Evolutionary conservation across 345 rosid genomes (phyloP).

Genomic region (Eucalyptus coolabah): DNA sequence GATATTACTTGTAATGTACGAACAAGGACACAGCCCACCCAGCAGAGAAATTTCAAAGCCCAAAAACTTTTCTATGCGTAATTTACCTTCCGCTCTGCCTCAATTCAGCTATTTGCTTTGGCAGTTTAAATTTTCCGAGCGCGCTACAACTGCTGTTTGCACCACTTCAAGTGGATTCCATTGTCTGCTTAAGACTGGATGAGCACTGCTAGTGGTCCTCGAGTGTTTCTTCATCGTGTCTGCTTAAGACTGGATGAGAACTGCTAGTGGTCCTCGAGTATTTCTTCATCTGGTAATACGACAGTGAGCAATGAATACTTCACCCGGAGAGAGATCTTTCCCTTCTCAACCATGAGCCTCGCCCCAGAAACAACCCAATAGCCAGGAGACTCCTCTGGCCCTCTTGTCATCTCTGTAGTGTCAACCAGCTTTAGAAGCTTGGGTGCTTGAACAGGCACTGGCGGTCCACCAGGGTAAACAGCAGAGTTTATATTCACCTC

Average conservation of each 20-base stretch:
- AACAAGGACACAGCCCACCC: background rate
- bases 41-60: background rate
- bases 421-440: conserved; percentile 84
- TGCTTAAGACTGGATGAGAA: background rate
- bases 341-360: conserved; percentile 69
- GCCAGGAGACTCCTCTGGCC: conserved; percentile 89
- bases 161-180: background rate
- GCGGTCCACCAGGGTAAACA: conserved; percentile 92
- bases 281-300: conserved; percentile 44
- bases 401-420: conserved; percentile 85
- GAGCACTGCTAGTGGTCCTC: background rate
- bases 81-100: background rate
- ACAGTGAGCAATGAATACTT: conserved; percentile 75
- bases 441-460: conserved; percentile 75
- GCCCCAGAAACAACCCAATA: conserved; percentile 98
- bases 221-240: conserved; percentile 31
- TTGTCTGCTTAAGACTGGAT: background rate
- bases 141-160: background rate
- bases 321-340: conserved; percentile 80
- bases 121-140: background rate
- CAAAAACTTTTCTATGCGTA: background rate
- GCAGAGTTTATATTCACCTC: conserved; percentile 94
- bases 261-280: background rate
- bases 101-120: background rate
- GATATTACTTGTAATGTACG: background rate